A percentile compares a stretch with the other conserved stretches of the same genome.
Evolutionary conservation across 148 eudicot genomes (phyloP).

Genomic region (Mesembryanthemum crystallinum): DNA sequence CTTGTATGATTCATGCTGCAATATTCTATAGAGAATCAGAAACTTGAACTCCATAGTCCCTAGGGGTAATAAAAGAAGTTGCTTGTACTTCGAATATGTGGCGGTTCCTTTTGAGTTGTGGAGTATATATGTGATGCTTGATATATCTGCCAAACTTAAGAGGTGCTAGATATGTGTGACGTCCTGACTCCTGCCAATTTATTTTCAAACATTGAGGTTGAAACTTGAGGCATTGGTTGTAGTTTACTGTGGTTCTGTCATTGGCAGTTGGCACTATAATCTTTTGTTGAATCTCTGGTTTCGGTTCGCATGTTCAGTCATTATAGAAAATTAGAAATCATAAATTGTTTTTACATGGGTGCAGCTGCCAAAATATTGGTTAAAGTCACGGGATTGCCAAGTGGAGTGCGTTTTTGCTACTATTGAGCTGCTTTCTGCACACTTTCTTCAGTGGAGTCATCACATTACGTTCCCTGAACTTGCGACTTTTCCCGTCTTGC

Average conservation of each 20-base stretch:
- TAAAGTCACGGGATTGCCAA: conserved; percentile 65
- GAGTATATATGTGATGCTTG: not conserved
- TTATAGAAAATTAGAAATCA: not conserved
- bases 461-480: conserved; percentile 91
- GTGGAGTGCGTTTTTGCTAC: conserved; percentile 63
- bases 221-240: not conserved
- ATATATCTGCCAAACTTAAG: not conserved
- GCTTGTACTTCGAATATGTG: not conserved
- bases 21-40: not conserved
- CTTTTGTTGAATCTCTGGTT: not conserved
- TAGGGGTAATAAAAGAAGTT: not conserved
- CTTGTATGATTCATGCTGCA: not conserved
- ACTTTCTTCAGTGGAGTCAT: conserved; percentile 85
- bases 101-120: not conserved
- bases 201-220: not conserved
- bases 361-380: conserved; percentile 83
- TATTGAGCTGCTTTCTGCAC: conserved; percentile 62
- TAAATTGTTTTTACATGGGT: conserved; percentile 15
- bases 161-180: not conserved
- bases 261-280: not conserved
- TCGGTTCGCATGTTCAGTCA: not conserved
- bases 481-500: conserved; percentile 68
- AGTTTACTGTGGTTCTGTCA: not conserved
- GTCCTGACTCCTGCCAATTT: not conserved
- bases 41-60: not conserved